Evolutionary conservation across 306 rosid species (phyloP).

Genomic region (Vicia villosa): DNA sequence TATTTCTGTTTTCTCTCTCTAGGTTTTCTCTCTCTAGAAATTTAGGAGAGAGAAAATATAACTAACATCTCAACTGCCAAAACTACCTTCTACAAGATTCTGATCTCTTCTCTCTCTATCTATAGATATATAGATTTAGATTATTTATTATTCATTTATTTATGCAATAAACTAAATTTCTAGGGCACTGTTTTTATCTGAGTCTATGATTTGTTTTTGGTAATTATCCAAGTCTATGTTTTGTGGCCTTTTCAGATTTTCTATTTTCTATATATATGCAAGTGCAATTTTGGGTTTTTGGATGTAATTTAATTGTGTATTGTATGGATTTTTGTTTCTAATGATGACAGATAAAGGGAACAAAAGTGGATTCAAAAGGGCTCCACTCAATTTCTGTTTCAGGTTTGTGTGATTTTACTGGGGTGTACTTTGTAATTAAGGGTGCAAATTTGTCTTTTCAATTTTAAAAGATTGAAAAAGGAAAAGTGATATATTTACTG

Average conservation of each 20-base stretch:
- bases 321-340: constrained; percentile 9
- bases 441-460: constrained; percentile 11
- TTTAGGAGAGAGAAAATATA: constrained; percentile 43
- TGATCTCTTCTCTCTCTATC: constrained; percentile 17
- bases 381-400: constrained; percentile 64
- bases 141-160: not conserved
- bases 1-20: constrained; percentile 44
- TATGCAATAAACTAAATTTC: not conserved
- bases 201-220: not conserved
- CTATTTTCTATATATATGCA: constrained; percentile 16
- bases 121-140: not conserved
- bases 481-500: constrained; percentile 23
- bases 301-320: constrained; percentile 43
- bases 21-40: constrained; percentile 55
- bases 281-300: constrained; percentile 44
- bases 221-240: not conserved
- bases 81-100: constrained; percentile 54
- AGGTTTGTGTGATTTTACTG: constrained; percentile 58
- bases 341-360: constrained; percentile 73
- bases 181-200: constrained; percentile 12
- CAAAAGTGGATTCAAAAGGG: constrained; percentile 73
- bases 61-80: constrained; percentile 84
- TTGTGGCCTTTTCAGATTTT: not conserved
- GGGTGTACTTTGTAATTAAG: too few species aligned
- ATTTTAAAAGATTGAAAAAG: not conserved